A percentile compares a stretch with the other conserved stretches of the same genome.
These are phyloP conservation scores for Suaeda aralocaspica DNA, from an alignment of 148 eudicot species.

Conservation along the genomic window DNA sequence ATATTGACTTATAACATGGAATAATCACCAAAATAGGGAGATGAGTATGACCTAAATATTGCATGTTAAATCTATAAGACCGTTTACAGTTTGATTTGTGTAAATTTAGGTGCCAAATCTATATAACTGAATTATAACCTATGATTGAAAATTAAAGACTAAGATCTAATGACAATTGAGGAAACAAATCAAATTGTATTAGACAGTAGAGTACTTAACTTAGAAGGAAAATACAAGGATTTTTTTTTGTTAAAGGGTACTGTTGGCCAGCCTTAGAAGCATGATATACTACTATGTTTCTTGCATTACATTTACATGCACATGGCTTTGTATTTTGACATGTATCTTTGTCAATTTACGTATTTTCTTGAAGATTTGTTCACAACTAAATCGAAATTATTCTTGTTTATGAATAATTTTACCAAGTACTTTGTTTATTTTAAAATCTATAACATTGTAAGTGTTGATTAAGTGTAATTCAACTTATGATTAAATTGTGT, in stretches of 20 bases:
- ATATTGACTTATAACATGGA: slow-evolving; percentile 5
- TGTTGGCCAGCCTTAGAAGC: slow-evolving; percentile 27
- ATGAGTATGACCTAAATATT: slow-evolving; percentile 14
- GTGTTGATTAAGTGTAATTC: too few relatives aligned
- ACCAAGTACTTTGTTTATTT: too few relatives aligned
- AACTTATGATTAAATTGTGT: too few relatives aligned
- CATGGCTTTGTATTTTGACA: slow-evolving; percentile 7
- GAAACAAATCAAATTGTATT: too few relatives aligned
- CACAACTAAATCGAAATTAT: too few relatives aligned
- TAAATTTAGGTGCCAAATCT: slow-evolving; percentile 45
- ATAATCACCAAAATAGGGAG: neutral
- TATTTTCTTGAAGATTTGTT: neutral
- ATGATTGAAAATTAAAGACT: too few relatives aligned
- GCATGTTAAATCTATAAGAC: slow-evolving; percentile 19
- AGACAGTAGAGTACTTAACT: slow-evolving; percentile 30
- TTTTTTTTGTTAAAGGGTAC: neutral
- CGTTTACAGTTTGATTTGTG: slow-evolving; percentile 26
- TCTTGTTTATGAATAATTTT: too few relatives aligned
- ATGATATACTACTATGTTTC: neutral
- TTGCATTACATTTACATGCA: slow-evolving; percentile 19
- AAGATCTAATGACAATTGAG: too few relatives aligned
- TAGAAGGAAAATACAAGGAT: slow-evolving; percentile 15
- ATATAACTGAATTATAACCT: slow-evolving; percentile 10
- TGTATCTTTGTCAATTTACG: neutral
- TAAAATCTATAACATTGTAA: too few relatives aligned